A percentile compares a stretch with the other conserved stretches of the same genome.
Evolutionary conservation across 176 grass and related monocot genomes (phyloP).

Genomic region (Cenchrus fungigraminus): DNA sequence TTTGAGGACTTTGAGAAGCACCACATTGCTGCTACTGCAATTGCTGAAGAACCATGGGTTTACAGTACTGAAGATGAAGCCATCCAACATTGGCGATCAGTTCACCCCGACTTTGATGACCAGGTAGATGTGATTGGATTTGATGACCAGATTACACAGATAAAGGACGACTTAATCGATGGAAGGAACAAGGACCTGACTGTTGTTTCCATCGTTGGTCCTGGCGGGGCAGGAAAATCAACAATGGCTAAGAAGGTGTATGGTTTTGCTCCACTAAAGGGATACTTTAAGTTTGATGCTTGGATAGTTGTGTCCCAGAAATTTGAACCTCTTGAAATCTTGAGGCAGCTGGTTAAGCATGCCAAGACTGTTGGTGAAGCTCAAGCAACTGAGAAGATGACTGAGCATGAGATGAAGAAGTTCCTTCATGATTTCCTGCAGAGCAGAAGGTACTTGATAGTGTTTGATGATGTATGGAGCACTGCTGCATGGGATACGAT

Average conservation of each 20-base stretch:
- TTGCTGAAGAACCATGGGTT: not conserved
- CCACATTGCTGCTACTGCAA: not conserved
- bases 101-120: not conserved
- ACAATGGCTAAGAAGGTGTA: slow-evolving; percentile 11
- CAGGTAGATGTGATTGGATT: not conserved
- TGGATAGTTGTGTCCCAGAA: slow-evolving; percentile 1
- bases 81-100: not conserved
- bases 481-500: not conserved
- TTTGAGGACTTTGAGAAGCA: not conserved
- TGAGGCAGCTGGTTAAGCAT: not conserved
- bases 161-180: not conserved
- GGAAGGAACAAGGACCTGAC: not conserved
- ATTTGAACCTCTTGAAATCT: not conserved
- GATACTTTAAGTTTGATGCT: not conserved
- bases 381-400: too few species aligned
- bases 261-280: not conserved
- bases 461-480: not conserved
- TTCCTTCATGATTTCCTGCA: not conserved
- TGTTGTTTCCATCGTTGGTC: not conserved
- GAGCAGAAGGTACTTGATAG: not conserved
- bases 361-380: not conserved
- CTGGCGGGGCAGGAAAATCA: not conserved
- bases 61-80: not conserved
- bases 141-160: not conserved
- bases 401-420: not conserved